Percentiles rank a stretch among this genome's conserved stretches.
Evolutionary conservation across 2,329 filamentous ascomycete genomes (phyloP).

Genomic region (Ascochyta pisi): DNA sequence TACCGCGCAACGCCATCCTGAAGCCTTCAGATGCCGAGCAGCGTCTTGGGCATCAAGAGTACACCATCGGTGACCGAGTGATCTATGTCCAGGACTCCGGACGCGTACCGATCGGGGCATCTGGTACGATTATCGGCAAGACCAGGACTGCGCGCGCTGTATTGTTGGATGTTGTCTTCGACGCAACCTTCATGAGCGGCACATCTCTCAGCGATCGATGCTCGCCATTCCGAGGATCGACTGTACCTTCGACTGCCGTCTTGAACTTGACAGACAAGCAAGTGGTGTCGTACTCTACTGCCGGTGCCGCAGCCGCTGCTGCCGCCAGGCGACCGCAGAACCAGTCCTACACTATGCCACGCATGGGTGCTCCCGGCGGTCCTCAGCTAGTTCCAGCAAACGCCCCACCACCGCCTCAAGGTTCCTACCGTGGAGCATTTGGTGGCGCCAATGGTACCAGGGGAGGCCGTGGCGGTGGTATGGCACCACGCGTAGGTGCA

Average conservation of each 20-base stretch:
- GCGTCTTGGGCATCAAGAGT: constrained; percentile 82
- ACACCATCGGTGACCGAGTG: constrained; percentile 85
- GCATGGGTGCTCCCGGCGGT: constrained; percentile 64
- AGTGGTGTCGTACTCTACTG: constrained; percentile 71
- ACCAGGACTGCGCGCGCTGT: constrained; percentile 84
- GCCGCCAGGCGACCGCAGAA: constrained; percentile 60
- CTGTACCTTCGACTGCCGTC: constrained; percentile 85
- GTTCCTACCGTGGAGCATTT: constrained; percentile 65
- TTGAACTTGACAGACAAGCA: constrained; percentile 87
- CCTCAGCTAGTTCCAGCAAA: constrained; percentile 66
- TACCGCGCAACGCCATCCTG: constrained; percentile 85
- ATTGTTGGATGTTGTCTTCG: constrained; percentile 90
- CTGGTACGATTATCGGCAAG: constrained; percentile 93
- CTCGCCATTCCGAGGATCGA: constrained; percentile 91
- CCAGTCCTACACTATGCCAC: constrained; percentile 59
- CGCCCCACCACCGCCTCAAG: constrained; percentile 64
- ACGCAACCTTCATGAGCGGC: constrained; percentile 95
- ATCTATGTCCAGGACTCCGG: constrained; percentile 93
- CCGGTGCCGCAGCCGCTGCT: constrained; percentile 60
- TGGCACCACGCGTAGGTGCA: constrained; percentile 39
- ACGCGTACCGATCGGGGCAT: constrained; percentile 90
- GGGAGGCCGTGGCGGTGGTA: constrained; percentile 51
- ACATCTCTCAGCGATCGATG: constrained; percentile 90
- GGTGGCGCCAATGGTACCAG: constrained; percentile 52
- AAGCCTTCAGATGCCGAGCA: constrained; percentile 97